Conservation (phyloP, 495 filamentous ascomycete species). For the Penicillium silybi region DNA sequence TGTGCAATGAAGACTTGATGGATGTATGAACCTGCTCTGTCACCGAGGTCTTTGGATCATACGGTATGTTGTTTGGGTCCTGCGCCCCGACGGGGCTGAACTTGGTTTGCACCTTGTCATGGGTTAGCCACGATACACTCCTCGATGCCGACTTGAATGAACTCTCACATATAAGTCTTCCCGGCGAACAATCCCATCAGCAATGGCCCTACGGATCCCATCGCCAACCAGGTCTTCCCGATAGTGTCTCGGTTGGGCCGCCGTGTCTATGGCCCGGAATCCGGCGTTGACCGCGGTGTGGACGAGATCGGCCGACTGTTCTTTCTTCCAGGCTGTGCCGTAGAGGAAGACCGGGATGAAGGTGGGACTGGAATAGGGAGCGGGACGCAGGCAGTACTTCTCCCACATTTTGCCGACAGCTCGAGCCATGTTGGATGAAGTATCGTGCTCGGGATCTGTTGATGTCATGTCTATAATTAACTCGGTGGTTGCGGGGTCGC, state of each 20-base stretch:
- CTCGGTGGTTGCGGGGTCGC: slow-evolving; percentile 1
- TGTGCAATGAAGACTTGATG: slow-evolving; percentile 62
- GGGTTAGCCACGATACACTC: neutral
- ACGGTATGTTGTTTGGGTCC: slow-evolving; percentile 57
- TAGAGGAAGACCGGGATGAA: slow-evolving; percentile 62
- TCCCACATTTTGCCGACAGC: slow-evolving; percentile 32
- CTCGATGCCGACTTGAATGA: neutral
- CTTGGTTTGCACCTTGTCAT: slow-evolving; percentile 71
- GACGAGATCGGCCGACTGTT: slow-evolving; percentile 61
- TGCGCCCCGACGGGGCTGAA: slow-evolving; percentile 63
- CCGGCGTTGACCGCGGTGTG: slow-evolving; percentile 64
- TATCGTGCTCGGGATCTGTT: neutral
- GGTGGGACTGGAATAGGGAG: slow-evolving; percentile 22
- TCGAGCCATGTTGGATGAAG: slow-evolving; percentile 21
- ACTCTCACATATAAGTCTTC: slow-evolving; percentile 58
- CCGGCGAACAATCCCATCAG: slow-evolving; percentile 53
- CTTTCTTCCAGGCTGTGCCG: slow-evolving; percentile 88
- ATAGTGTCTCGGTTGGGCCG: slow-evolving; percentile 77
- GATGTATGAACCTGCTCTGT: slow-evolving; percentile 62
- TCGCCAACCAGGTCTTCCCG: slow-evolving; percentile 67
- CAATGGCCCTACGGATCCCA: slow-evolving; percentile 56
- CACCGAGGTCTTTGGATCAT: slow-evolving; percentile 47
- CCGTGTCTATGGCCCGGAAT: slow-evolving; percentile 74
- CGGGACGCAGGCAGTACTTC: slow-evolving; percentile 30
- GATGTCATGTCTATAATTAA: neutral